Evolutionary conservation across 805 yeast genomes (phyloP), one percentile per base, ranked within the genome.

Genomic region (Starmerella roubikii): DNA sequence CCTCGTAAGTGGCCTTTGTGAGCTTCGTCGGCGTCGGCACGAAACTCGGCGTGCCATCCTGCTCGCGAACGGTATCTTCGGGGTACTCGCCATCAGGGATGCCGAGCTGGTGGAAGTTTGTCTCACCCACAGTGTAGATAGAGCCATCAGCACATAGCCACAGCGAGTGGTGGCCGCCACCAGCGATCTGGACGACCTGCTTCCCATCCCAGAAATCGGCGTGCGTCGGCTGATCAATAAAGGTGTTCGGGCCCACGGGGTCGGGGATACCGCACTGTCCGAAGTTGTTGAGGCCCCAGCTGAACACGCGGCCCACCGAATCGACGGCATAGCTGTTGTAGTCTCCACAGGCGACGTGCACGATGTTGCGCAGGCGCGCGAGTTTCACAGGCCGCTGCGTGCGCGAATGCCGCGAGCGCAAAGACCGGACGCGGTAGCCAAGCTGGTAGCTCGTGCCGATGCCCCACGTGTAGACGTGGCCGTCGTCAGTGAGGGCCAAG

Each of bases 261-360:
- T 48, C 53, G 13, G 81, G 67, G 19, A 77, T 66, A 41, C 94
- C 97, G 66, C 96, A 84, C 62, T 91, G 99, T 18, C 97, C 97
- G 55, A 74, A 91, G 60, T 91, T 96, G 57, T 91, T 91, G 53
- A 91, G 68, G 7, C 99, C 99, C 98, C 98, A 91, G 9, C 91
- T 69, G 46, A 70, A 69, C 1, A 91, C 84, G 26, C 68, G 68
- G 30, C 79, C 83, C 27, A 74, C 71, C 12, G 67, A 64, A 44
- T 80, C 79, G 45, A 91, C 71, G 4, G 98, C 99, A 66, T 91
- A 91, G 49, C 94, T 80, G 56, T 86, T 97, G 60, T 78, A 91
- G 54, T 88, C 97, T 35, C 99, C 99, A 44, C 88, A 75, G 3
- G 94, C 88, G 50, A 91, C 74, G 53, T 69, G 76, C 50, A 72